phyloP scores from a whole-genome alignment of 345 rosid species.

The Eucalyptus polybractea region DNA sequence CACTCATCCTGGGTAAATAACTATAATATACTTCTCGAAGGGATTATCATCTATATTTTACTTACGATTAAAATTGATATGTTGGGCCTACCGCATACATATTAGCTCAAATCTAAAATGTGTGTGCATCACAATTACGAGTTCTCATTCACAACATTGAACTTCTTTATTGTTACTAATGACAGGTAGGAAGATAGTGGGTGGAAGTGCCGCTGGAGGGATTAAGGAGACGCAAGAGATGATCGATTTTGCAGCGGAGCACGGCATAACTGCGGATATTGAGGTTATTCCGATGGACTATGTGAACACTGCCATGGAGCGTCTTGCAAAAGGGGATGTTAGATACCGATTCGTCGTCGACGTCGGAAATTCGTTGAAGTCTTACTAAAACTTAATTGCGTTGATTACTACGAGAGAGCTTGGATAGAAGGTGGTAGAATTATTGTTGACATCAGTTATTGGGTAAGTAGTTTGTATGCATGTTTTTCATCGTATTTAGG shows the following conservation, averaged over 20 bases:
- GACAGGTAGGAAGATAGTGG: conserved; percentile 34
- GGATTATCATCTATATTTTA: neutral
- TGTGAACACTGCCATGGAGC: conserved; percentile 38
- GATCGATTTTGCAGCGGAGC: conserved; percentile 28
- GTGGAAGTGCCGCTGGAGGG: conserved; percentile 43
- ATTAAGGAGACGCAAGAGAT: conserved; percentile 55
- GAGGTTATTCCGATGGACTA: conserved; percentile 37
- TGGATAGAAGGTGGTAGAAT: neutral
- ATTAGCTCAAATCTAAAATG: neutral
- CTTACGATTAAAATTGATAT: neutral
- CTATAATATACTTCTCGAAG: neutral
- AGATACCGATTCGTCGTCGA: conserved; percentile 56
- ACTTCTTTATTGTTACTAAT: neutral
- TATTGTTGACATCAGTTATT: neutral
- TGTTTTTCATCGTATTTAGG: neutral
- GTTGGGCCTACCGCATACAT: neutral
- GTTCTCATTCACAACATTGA: neutral
- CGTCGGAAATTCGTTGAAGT: conserved; percentile 1
- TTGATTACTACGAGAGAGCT: neutral
- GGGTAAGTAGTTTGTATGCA: neutral
- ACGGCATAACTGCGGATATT: conserved; percentile 29
- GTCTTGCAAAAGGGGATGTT: conserved; percentile 38
- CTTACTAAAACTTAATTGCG: neutral
- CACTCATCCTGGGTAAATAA: conserved; percentile 18
- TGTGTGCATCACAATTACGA: neutral